phyloP scores from a whole-genome alignment of 352 stramenopile genomes.

The Phytophthora ohioensis region DNA sequence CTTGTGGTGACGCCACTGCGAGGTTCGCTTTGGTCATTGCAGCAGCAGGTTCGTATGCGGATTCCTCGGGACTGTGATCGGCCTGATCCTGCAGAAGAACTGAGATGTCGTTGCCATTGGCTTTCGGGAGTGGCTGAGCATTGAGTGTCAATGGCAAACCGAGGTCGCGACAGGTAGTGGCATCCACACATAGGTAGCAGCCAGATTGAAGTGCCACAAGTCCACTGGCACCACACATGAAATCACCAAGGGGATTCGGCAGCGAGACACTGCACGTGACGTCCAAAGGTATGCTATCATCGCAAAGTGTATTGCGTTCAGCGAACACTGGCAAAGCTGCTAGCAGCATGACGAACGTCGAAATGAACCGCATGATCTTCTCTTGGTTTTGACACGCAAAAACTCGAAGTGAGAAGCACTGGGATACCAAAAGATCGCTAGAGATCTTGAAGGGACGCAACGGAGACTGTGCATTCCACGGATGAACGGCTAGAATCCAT shows the following conservation, averaged over 20 bases:
- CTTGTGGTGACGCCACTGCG: conserved; percentile 10
- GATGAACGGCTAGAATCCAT: no score
- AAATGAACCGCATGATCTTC: conserved; percentile 6
- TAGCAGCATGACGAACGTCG: conserved; percentile 12
- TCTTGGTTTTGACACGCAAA: conserved; percentile 25
- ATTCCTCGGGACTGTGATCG: conserved; percentile 19
- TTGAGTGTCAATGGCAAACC: background rate
- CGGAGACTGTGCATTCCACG: conserved; percentile 9
- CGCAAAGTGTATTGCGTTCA: conserved; percentile 42
- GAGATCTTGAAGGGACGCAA: conserved; percentile 25
- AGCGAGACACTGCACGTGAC: conserved; percentile 18
- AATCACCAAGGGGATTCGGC: conserved; percentile 1
- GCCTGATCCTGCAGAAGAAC: conserved; percentile 34
- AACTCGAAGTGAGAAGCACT: conserved; percentile 18
- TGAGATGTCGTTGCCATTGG: conserved; percentile 40
- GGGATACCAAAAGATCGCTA: conserved; percentile 21
- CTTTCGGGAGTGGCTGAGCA: conserved; percentile 20
- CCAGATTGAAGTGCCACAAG: conserved; percentile 55
- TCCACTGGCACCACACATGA: conserved; percentile 25
- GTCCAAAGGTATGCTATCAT: conserved; percentile 42
- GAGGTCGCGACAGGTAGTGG: conserved; percentile 33
- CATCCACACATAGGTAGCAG: conserved; percentile 65
- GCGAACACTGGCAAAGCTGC: conserved; percentile 7
- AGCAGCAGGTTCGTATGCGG: conserved; percentile 19
- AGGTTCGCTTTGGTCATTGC: conserved; percentile 22